Evolutionary conservation across 1,284 basidiomycete genomes (phyloP), one percentile per base, ranked within the genome.

Genomic region (Meira nashicola): DNA sequence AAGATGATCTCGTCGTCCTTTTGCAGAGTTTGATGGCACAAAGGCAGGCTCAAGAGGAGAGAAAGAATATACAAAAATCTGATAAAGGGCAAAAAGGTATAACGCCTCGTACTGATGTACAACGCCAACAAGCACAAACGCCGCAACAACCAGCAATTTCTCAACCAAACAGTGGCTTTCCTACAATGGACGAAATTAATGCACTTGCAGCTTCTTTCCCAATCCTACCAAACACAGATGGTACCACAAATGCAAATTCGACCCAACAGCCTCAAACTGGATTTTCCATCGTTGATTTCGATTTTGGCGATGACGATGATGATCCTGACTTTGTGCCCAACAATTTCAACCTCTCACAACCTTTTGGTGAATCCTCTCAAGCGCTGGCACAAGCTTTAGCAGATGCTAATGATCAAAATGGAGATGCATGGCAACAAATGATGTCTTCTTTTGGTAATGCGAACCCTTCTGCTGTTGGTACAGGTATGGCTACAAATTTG

Each of bases 241-340:
- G n/a, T n/a, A 41, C 40, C 40, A 41, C 43, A 17, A 44, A 44
- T 25, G 23, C 17, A 17, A 44, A 44, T 44, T 3, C 43, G 17
- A 33, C 28, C 4, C 28, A 33, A 8, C 28, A 33, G 8, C 40
- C 40, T 43, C 46, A 48, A 23, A 7, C 46, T 23, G 50, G 50
- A n/a, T 53, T 53, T 23, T 53, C 50, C 17, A 53, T 53, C 5
- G 50, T 53, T 19, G 50, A 53, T 33, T 53, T 53, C 38, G 50
- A 53, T 15, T 53, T 53, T 41, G 50, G 50, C 37, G 50, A 53
- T 53, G 50, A 53, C 23, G 50, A 53, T 21, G 50, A 53, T 17
- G 50, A 53, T 41, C 50, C 50, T 17, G 50, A 53, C 38, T 53
- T 53, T 53, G 50, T n/a, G 17, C 50, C 50, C 15, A 39, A n/a